Evolutionary conservation across 805 yeast species (phyloP), one percentile per base, ranked within the genome.

Genomic region (Lachancea thermotolerans): DNA sequence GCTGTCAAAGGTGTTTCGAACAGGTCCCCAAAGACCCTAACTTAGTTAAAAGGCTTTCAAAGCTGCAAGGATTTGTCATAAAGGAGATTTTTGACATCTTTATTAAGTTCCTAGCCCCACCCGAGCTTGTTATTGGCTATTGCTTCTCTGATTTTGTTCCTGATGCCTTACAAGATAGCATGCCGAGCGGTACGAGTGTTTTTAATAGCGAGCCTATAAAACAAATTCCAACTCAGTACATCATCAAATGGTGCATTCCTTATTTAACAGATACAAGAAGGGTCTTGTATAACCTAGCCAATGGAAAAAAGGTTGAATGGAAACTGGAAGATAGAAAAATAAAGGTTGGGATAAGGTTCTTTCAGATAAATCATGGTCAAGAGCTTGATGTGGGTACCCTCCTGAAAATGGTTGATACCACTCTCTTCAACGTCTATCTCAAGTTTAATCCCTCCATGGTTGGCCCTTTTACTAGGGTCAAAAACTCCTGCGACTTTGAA

Each of bases 381-480:
- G 65, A 69, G 27, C 52, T 64, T 11, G 51, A 54, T 4, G 56
- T 60, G 1, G 74, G 76, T 0, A 60, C 70, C 10, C 65, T 78
- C 38, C 58, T 71, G 4, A 57, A 56, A 4, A 48, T 74, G 1
- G 75, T 93, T 2, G 99, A 91, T 57, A 84, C 95, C 0, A 73
- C 87, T 1, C 69, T 93, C 15, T 87, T 91, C 55, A 70, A 78
- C 42, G 78, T 93, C 48, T 91, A 93, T 58, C 69, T 79, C 47
- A 59, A 78, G n/a, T 77, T 78, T 28, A 78, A 78, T 44, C 85
- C 86, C 0, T 74, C 82, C 49, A 70, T 91, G 59, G 74, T 91
- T 11, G 95, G 91, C 0, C 93, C 98, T 0, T 74, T 91, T 16
- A 70, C 91, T 4, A 71, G 98, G 40, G 73, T 88, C 1, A 75